A percentile compares a stretch with the other conserved stretches of the same genome.
Conservation (phyloP, 1,284 basidiomycete genomes). For the Trametes sp. region DNA sequence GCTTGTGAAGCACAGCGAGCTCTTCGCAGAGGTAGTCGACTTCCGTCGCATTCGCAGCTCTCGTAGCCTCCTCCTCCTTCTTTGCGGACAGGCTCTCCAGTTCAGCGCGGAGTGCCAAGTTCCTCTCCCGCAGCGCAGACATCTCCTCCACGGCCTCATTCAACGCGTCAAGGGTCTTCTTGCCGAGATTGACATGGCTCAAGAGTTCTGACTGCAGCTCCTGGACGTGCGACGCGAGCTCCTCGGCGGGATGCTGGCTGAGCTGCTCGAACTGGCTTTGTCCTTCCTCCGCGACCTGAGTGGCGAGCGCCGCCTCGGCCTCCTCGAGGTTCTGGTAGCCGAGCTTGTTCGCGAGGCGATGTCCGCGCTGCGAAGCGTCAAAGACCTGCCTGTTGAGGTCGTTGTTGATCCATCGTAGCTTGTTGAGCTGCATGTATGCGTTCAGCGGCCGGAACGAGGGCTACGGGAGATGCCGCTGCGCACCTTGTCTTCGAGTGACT, state of each 20-base stretch:
- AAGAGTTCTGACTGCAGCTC: conserved; percentile 30
- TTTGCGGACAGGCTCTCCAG: conserved; percentile 5
- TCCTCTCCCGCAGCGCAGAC: conserved; percentile 26
- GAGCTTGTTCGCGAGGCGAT: conserved; percentile 34
- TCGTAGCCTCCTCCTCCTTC: neutral
- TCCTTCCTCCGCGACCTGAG: conserved; percentile 17
- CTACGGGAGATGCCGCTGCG: neutral
- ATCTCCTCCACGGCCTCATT: conserved; percentile 30
- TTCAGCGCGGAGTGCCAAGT: conserved; percentile 19
- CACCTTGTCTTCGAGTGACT: conserved; percentile 30
- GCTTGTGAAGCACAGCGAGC: conserved; percentile 26
- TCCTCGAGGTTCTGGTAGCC: conserved; percentile 35
- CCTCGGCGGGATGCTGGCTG: conserved; percentile 24
- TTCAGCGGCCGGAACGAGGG: neutral
- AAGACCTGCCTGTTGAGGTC: conserved; percentile 34
- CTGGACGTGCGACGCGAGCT: conserved; percentile 30
- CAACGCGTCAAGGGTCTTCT: conserved; percentile 21
- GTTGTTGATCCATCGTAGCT: conserved; percentile 29
- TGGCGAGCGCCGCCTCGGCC: conserved; percentile 31
- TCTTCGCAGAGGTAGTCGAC: conserved; percentile 21
- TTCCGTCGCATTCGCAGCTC: conserved; percentile 7
- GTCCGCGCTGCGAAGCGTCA: conserved; percentile 32
- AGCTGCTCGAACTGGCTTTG: conserved; percentile 28
- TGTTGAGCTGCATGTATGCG: conserved; percentile 25
- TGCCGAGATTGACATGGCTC: conserved; percentile 29